Conservation (phyloP, 345 rosid genomes). For the Crucihimalaya himalaica region DNA sequence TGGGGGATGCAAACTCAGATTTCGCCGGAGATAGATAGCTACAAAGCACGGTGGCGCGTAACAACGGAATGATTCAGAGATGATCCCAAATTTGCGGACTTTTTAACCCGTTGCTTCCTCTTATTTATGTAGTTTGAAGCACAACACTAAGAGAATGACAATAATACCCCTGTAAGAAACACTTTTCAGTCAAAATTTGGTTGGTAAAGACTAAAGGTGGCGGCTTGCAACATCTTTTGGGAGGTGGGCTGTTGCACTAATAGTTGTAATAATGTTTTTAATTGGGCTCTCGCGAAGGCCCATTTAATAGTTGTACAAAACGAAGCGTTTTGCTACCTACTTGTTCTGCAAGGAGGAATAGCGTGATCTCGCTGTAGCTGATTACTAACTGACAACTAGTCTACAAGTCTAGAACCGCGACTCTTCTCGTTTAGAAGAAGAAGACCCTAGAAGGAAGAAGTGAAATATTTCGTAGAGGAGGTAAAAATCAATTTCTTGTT, state of each 20-base stretch:
- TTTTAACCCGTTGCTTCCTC: not conserved
- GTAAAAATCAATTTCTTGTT: not conserved
- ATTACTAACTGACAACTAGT: not conserved
- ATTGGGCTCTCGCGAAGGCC: slow-evolving; percentile 19
- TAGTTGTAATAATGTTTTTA: not conserved
- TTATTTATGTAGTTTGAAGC: not conserved
- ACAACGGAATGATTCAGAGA: not conserved
- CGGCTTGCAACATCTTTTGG: not conserved
- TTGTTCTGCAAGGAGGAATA: not conserved
- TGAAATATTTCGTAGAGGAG: not conserved
- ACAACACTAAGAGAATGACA: not conserved
- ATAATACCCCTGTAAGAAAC: not conserved
- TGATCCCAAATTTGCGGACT: slow-evolving; percentile 18
- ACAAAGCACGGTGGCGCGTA: not conserved
- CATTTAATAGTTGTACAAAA: not conserved
- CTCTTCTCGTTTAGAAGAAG: not conserved
- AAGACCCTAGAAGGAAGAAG: not conserved
- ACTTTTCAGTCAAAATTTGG: slow-evolving; percentile 16
- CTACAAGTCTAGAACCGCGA: not conserved
- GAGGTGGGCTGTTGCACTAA: not conserved
- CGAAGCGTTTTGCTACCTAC: slow-evolving; percentile 1
- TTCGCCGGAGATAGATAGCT: not conserved
- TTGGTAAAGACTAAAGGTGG: slow-evolving; percentile 22
- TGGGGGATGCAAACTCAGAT: not conserved
- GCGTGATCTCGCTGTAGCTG: not conserved